These are phyloP conservation scores for Leishmania braziliensis DNA, from an alignment of 208 protist species.

Conservation along the genomic window DNA sequence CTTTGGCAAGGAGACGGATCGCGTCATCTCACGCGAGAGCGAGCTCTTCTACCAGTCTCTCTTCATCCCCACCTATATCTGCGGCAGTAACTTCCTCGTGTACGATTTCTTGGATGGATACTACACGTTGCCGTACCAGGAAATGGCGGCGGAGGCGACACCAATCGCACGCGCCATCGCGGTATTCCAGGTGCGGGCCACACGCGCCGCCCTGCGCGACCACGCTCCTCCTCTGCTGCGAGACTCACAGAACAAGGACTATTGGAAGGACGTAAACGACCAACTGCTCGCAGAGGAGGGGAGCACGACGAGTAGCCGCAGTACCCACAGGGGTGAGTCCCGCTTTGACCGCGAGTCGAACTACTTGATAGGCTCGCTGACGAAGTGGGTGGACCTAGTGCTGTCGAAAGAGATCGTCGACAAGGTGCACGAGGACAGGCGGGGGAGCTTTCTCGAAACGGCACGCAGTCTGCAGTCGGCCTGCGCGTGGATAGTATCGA, in stretches of 20 bases:
- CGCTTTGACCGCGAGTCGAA: conserved; percentile 81
- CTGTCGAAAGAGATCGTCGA: conserved; percentile 49
- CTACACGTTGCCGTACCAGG: conserved; percentile 63
- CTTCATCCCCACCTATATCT: conserved; percentile 79
- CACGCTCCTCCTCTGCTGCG: conserved; percentile 40
- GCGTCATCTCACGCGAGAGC: conserved; percentile 86
- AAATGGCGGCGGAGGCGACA: conserved; percentile 58
- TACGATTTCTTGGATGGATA: conserved; percentile 79
- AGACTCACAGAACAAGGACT: conserved; percentile 38
- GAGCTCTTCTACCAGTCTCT: conserved; percentile 92
- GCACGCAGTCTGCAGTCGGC: conserved; percentile 44
- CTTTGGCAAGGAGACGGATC: conserved; percentile 90
- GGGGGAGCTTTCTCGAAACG: conserved; percentile 40
- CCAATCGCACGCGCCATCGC: conserved; percentile 64
- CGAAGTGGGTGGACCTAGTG: conserved; percentile 67
- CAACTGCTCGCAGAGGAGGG: conserved; percentile 10
- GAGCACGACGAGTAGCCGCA: background rate
- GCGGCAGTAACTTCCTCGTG: conserved; percentile 80
- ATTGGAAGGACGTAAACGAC: conserved; percentile 28
- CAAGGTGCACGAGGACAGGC: conserved; percentile 63
- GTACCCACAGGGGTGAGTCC: conserved; percentile 11
- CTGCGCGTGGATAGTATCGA: conserved; percentile 45
- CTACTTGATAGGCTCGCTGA: conserved; percentile 76
- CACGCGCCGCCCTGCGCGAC: conserved; percentile 59
- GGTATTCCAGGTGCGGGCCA: conserved; percentile 78